These are phyloP conservation scores for Herpetospermum pedunculosum DNA, from an alignment of 306 rosid species.

Conservation along the genomic window DNA sequence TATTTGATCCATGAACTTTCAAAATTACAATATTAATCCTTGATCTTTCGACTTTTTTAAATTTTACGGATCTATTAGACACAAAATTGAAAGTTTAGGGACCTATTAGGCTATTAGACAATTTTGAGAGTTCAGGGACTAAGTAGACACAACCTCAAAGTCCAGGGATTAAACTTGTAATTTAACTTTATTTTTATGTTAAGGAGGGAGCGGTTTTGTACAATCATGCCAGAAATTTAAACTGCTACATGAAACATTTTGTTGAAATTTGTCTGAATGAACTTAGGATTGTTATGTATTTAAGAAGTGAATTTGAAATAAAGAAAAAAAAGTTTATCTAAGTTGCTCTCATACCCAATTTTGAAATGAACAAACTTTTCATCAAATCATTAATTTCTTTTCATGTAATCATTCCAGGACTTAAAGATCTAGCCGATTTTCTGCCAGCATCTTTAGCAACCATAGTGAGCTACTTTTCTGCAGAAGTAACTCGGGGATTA, in stretches of 20 bases:
- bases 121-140: too few species aligned
- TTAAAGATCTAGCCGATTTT: conserved; percentile 93
- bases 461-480: conserved; percentile 88
- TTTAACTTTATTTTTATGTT: not conserved
- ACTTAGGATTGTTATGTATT: not conserved
- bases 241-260: not conserved
- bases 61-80: too few species aligned
- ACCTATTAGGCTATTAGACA: too few species aligned
- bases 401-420: conserved; percentile 40
- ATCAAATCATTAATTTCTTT: conserved; percentile 3
- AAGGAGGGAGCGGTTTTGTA: not conserved
- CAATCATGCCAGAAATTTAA: not conserved
- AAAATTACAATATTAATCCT: too few species aligned
- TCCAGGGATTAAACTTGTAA: too few species aligned
- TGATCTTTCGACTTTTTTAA: too few species aligned
- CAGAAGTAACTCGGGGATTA: conserved; percentile 89
- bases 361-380: not conserved
- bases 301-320: not conserved
- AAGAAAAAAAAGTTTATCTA: not conserved
- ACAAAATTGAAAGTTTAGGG: too few species aligned
- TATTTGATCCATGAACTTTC: too few species aligned
- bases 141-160: too few species aligned
- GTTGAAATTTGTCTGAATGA: not conserved
- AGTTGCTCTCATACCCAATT: not conserved
- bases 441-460: conserved; percentile 96